Evolutionary conservation across 768 basidiomycete species (phyloP), one percentile per base, ranked within the genome.

Genomic region (Leucocoprinus sp.): DNA sequence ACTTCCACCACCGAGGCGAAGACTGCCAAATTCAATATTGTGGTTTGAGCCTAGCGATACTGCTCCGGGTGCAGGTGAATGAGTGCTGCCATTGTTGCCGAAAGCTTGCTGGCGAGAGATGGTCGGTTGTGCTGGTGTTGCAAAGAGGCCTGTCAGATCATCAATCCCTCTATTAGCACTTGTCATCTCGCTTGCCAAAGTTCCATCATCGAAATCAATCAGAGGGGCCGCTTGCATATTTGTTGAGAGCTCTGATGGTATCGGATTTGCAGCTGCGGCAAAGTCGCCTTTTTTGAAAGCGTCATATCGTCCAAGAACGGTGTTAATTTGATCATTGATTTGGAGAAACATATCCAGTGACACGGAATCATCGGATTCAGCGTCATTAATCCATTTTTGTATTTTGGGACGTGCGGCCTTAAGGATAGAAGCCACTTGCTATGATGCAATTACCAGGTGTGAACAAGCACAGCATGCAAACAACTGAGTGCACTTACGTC

Each of bases 261-360:
- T 76, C 5, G 83, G 82, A 48, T 80, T 80, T 18, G 78, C 65
- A 6, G 81, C 80, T 14, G 70, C 74, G 2, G 69, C 66, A 58
- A 80, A 93, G 64, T 99, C 93, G 41, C 96, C 96, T 47, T 77
- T 80, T 64, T 91, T 91, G 74, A 86, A 97, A 0, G 91, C 83
- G 48, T 97, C 92, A 60, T 93, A 97, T 18, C 95, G 84, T 22
- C 76, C 74, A 11, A 97, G 63, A 11, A 93, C 91, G 15, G 79
- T 86, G 66, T 99, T 99, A 64, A 99, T 93, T 57, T 96, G 88
- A 63, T 99, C 96, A 62, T 99, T 99, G 50, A 93, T 93, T 61
- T 98, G 80, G 14, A 99, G 70, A 61, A 96, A 85, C 2, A 91
- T 91, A 50, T 93, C 93, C 53, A 97, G 76, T 24, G 90, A 87